phyloP scores from a whole-genome alignment of 208 protist species.

The Trypanosoma platydactyli region DNA sequence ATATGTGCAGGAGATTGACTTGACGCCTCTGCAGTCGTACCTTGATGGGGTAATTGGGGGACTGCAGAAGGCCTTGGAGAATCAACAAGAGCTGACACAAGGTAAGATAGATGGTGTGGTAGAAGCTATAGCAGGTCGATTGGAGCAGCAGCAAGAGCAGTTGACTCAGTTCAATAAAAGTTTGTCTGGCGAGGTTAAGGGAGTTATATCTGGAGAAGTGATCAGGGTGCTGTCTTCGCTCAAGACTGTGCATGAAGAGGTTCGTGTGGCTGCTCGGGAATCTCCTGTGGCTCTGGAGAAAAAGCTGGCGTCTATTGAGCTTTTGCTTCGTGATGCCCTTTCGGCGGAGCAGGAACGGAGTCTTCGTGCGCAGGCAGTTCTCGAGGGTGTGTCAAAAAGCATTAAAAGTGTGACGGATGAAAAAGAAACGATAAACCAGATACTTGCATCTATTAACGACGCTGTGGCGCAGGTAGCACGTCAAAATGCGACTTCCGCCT shows the following conservation, averaged over 20 bases:
- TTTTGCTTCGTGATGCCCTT: background rate
- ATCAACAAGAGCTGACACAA: conserved; percentile 28
- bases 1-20: conserved; percentile 65
- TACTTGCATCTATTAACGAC: conserved; percentile 13
- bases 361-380: background rate
- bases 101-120: conserved; percentile 24
- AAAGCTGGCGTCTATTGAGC: conserved; percentile 19
- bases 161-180: conserved; percentile 4
- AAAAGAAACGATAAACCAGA: background rate
- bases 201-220: conserved; percentile 13
- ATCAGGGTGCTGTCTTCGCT: conserved; percentile 19
- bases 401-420: conserved; percentile 10
- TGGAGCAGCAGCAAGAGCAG: conserved; percentile 12
- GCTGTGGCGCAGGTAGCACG: conserved; percentile 7
- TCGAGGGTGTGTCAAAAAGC: conserved; percentile 11
- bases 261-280: conserved; percentile 17
- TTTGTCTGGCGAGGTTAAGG: conserved; percentile 19
- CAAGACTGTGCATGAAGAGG: conserved; percentile 14
- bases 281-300: conserved; percentile 16
- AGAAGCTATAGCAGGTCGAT: conserved; percentile 14
- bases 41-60: conserved; percentile 68
- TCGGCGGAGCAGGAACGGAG: background rate
- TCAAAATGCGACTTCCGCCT: background rate
- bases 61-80: conserved; percentile 46
- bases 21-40: conserved; percentile 80